Evolutionary conservation across 345 rosid species (phyloP).

Genomic region (Acer saccharum): DNA sequence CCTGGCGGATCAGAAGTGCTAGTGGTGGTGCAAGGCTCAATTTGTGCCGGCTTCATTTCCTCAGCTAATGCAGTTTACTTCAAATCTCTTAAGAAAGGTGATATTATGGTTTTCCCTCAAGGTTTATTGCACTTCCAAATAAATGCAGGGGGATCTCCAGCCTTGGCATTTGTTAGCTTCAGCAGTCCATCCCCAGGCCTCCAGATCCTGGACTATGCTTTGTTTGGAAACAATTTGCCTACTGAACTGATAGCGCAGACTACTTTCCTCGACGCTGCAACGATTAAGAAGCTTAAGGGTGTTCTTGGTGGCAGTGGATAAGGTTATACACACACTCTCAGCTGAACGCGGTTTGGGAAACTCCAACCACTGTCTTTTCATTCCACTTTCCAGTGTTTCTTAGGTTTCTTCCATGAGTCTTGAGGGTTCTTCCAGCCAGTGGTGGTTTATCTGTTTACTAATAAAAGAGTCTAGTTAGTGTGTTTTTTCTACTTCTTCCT

Average conservation of each 20-base stretch:
- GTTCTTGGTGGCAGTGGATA: slow-evolving; percentile 84
- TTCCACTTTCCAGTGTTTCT: neutral
- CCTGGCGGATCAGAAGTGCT: slow-evolving; percentile 72
- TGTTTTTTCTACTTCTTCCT: neutral
- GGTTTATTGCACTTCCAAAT: slow-evolving; percentile 80
- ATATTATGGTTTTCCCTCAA: slow-evolving; percentile 74
- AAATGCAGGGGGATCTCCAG: slow-evolving; percentile 46
- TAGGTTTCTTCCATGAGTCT: neutral
- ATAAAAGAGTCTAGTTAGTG: slow-evolving; percentile 3
- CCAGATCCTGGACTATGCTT: slow-evolving; percentile 67
- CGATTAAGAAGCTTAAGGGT: slow-evolving; percentile 81
- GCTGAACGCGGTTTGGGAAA: neutral
- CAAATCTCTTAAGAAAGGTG: slow-evolving; percentile 54
- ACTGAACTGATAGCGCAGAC: slow-evolving; percentile 49
- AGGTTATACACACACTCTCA: slow-evolving; percentile 2
- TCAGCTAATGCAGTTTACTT: slow-evolving; percentile 62
- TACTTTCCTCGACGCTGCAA: slow-evolving; percentile 68
- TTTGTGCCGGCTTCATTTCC: slow-evolving; percentile 83
- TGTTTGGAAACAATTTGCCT: slow-evolving; percentile 66
- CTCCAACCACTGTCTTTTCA: neutral
- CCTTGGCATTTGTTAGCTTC: slow-evolving; percentile 62
- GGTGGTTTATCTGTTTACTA: neutral
- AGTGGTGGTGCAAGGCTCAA: slow-evolving; percentile 53
- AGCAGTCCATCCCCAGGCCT: slow-evolving; percentile 76
- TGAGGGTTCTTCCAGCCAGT: neutral